Evolutionary conservation across 2,329 filamentous ascomycete species (phyloP).

Genomic region (Aspergillus costaricaensis): DNA sequence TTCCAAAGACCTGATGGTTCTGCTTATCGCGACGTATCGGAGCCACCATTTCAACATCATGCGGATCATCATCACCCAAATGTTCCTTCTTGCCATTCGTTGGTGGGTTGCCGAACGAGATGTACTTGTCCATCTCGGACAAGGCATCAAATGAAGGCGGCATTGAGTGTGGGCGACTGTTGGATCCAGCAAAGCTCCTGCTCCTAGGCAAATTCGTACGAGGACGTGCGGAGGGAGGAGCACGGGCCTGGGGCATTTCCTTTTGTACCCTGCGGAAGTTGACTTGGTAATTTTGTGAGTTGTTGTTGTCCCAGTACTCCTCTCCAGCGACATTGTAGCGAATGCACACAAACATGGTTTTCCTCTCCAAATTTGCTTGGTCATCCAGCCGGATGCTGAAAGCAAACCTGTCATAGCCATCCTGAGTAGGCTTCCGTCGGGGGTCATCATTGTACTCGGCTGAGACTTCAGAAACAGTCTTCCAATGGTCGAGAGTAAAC

Average conservation of each 20-base stretch:
- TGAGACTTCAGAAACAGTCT: constrained; percentile 90
- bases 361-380: constrained; percentile 84
- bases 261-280: constrained; percentile 83
- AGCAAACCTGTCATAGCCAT: constrained; percentile 82
- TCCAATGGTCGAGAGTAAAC: constrained; percentile 98
- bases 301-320: constrained; percentile 96
- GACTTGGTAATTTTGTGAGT: constrained; percentile 82
- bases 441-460: constrained; percentile 87
- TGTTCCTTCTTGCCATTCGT: constrained; percentile 67
- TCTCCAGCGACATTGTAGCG: constrained; percentile 81
- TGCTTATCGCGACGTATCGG: constrained; percentile 49
- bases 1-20: constrained; percentile 75
- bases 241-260: constrained; percentile 46
- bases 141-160: constrained; percentile 70
- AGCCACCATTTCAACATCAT: constrained; percentile 63
- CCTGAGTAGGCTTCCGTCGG: constrained; percentile 61
- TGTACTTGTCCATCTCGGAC: constrained; percentile 59
- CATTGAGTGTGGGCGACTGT: constrained; percentile 55
- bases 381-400: constrained; percentile 94
- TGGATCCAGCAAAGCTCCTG: constrained; percentile 56
- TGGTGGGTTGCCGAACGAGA: constrained; percentile 60
- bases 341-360: constrained; percentile 90
- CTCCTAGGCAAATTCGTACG: constrained; percentile 67
- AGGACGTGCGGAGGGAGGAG: constrained; percentile 49
- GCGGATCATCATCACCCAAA: constrained; percentile 72